These are phyloP conservation scores for Dioscorea cayenensis DNA, from an alignment of 116 monocot species.

Conservation along the genomic window DNA sequence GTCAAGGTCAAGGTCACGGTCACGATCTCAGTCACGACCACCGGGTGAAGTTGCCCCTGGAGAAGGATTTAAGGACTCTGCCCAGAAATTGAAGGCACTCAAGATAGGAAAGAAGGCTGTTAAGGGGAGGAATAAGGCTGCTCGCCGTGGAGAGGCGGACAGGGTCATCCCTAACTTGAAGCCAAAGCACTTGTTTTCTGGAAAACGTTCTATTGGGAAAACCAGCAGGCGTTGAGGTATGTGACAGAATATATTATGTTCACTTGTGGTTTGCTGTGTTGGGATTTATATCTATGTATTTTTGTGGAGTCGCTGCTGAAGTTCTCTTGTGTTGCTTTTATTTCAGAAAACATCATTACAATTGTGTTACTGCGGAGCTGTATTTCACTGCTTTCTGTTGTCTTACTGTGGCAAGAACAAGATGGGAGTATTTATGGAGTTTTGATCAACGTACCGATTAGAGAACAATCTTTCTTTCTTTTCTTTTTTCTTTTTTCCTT, in stretches of 20 bases:
- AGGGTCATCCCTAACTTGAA: conserved; percentile 63
- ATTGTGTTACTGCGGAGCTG: no score
- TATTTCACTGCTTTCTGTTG: no score
- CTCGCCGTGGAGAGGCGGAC: conserved; percentile 55
- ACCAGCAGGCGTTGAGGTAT: conserved; percentile 38
- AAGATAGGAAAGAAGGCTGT: conserved; percentile 49
- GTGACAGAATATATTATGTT: neutral
- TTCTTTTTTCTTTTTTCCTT: no score
- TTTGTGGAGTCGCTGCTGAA: no score
- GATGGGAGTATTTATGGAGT: no score
- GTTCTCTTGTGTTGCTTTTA: no score
- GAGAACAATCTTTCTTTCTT: no score
- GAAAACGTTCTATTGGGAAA: conserved; percentile 56
- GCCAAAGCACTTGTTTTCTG: conserved; percentile 67
- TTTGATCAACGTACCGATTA: no score
- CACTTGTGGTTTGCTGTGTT: no score
- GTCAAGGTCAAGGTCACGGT: conserved; percentile 25
- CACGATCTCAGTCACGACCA: conserved; percentile 34
- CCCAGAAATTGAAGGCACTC: conserved; percentile 37
- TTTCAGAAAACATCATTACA: no score
- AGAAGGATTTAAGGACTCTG: conserved; percentile 60
- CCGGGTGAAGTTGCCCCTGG: conserved; percentile 46
- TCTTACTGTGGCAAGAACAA: no score
- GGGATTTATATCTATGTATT: no score
- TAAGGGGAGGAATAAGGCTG: conserved; percentile 49